Evolutionary conservation across 352 stramenopile genomes (phyloP).

Genomic region (Phytophthora nicotianae): DNA sequence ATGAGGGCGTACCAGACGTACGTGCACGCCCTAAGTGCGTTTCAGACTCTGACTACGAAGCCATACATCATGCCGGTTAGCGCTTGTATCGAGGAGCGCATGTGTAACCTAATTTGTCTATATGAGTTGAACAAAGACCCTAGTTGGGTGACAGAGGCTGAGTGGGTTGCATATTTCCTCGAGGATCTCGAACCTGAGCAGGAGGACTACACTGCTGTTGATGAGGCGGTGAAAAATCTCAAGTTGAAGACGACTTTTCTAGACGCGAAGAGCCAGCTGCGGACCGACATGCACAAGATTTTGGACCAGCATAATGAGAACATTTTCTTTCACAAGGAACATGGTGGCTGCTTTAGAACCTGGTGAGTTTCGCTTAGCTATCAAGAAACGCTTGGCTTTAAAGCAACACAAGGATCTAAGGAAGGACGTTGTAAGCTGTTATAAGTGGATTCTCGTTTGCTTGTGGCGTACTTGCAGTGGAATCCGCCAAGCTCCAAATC

Average conservation of each 20-base stretch:
- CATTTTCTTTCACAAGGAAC: conserved; percentile 4
- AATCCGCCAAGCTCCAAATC: too few relatives aligned
- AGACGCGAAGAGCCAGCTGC: conserved; percentile 5
- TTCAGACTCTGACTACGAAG: background rate
- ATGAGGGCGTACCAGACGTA: conserved; percentile 13
- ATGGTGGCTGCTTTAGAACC: background rate
- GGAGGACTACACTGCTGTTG: conserved; percentile 2
- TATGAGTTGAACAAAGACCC: conserved; percentile 6
- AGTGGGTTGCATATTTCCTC: conserved; percentile 10
- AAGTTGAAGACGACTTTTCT: conserved; percentile 5
- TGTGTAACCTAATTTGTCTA: background rate
- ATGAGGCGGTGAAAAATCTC: conserved; percentile 13
- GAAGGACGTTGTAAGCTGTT: too few relatives aligned
- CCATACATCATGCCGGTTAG: conserved; percentile 18
- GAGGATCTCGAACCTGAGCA: background rate
- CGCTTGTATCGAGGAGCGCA: conserved; percentile 1
- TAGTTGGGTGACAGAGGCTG: conserved; percentile 9
- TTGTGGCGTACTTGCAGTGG: too few relatives aligned
- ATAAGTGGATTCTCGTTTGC: too few relatives aligned
- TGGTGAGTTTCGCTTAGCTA: background rate
- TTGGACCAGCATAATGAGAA: conserved; percentile 14
- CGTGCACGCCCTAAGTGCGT: conserved; percentile 7
- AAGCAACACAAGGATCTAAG: too few relatives aligned
- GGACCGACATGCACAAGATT: conserved; percentile 9
- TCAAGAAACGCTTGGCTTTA: too few relatives aligned